Base-by-base conservation (phyloP, 179 eudicot species). In the Monotropa hypopitys region DNA sequence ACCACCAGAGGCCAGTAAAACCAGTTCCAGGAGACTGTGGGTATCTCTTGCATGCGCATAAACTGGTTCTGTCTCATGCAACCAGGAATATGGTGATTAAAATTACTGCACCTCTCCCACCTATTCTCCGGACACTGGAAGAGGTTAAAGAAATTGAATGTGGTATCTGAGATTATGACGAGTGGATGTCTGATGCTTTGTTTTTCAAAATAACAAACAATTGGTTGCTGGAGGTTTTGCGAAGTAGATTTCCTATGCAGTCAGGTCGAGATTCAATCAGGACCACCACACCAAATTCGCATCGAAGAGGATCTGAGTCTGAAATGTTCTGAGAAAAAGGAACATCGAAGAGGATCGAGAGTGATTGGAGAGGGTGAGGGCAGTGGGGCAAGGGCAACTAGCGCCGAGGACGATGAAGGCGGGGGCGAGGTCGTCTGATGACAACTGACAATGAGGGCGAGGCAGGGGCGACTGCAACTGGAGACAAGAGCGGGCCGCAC, bases 1-100 rank as follows among this genome's bases (percentile, higher is more conserved):
- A 88, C 80, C 82, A 86, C 80, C 82, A 86, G 75, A 90, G 90
- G 78, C 99, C 99, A 66, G 75, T 81, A 50, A 90, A 90, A 72
- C 97, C 99, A 76, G 97, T 95, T 83, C 99, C 99, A 1, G 99
- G 99, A 61, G 99, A 95, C 81, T 90, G 90, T 83, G 99, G 99
- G 28, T 95, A 95, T 84, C 86, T 89, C 79, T 86, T 95, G 88
- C 99, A 95, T 83, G 99, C 99, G 6, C 97, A 90, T 85, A 86
- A 82, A 78, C 84, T 90, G 54, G 75, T 72, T 68, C 88, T 95
- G 53, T 46, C 84, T 74, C 98, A 95, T 73, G 97, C 98, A 56
- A 84, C 88, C 61, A 86, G 83, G 26, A 76, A 85, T 67, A 89
- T 91, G 98, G 99, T 93, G 80, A 83, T 90, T 43, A 80, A 79